Evolutionary conservation across 1,284 basidiomycete species (phyloP).

Genomic region (Trichosporon ovoides): DNA sequence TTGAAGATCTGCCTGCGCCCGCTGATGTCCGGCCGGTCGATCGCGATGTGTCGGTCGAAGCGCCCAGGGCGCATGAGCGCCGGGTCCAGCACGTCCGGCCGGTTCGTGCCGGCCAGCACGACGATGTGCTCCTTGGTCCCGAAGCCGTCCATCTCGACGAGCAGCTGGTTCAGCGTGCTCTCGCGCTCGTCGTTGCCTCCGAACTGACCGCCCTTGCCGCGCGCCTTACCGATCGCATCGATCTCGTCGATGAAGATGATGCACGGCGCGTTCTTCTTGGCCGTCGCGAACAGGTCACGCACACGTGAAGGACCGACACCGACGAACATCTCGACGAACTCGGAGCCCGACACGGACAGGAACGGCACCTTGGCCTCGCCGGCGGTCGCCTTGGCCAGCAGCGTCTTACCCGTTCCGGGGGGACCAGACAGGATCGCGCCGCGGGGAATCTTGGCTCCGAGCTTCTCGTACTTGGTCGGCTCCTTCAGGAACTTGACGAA

Average conservation of each 20-base stretch:
- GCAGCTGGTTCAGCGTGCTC: constrained; percentile 92
- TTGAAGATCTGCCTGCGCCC: constrained; percentile 91
- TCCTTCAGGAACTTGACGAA: constrained; percentile 99
- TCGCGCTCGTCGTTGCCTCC: constrained; percentile 98
- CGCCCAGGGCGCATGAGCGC: constrained; percentile 95
- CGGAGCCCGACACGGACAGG: constrained; percentile 95
- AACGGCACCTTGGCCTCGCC: constrained; percentile 97
- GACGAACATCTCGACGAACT: constrained; percentile 99
- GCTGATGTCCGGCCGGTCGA: constrained; percentile 90
- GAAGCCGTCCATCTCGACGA: constrained; percentile 99
- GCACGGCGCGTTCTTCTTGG: constrained; percentile 95
- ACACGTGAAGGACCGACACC: constrained; percentile 97
- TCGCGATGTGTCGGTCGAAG: constrained; percentile 94
- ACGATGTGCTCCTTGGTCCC: constrained; percentile 93
- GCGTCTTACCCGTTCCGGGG: constrained; percentile 96
- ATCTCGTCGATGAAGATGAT: constrained; percentile 87
- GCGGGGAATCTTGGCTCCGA: constrained; percentile 97
- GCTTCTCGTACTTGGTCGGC: constrained; percentile 85
- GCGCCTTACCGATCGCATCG: constrained; percentile 94
- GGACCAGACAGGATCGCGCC: constrained; percentile 97
- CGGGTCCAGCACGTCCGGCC: constrained; percentile 90
- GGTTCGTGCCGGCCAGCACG: constrained; percentile 92
- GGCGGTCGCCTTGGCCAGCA: constrained; percentile 96
- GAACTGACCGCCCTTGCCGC: constrained; percentile 79
- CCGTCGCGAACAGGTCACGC: constrained; percentile 92